Evolutionary conservation across 2,329 filamentous ascomycete genomes (phyloP).

Genomic region (Pseudopithomyces maydicus): DNA sequence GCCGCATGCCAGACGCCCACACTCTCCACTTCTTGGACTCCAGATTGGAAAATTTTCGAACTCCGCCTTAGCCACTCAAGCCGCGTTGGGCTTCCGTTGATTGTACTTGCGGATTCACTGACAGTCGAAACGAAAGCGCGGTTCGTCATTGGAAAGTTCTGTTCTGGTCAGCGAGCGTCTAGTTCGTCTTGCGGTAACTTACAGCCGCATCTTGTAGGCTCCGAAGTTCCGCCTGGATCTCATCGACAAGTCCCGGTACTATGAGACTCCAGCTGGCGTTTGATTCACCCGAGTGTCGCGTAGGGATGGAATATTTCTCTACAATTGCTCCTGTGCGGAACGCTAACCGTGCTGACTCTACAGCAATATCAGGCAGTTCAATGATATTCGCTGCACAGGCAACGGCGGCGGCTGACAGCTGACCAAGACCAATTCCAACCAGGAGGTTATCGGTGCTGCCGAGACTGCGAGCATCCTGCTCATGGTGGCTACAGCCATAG

Average conservation of each 20-base stretch:
- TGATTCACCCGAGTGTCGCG: not conserved
- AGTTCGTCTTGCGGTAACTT: not conserved
- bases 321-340: conserved; percentile 8
- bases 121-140: conserved; percentile 5
- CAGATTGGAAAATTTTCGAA: conserved; percentile 2
- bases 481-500: conserved; percentile 1
- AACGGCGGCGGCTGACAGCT: conserved; percentile 6
- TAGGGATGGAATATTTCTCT: conserved; percentile 4
- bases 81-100: conserved; percentile 9
- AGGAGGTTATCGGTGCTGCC: not conserved
- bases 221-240: not conserved
- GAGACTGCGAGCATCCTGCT: not conserved
- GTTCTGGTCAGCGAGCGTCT: not conserved
- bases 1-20: conserved; percentile 4
- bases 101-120: conserved; percentile 7
- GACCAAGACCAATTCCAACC: conserved; percentile 6
- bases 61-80: conserved; percentile 10
- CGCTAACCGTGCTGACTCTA: conserved; percentile 6
- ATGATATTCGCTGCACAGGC: conserved; percentile 8
- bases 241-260: not conserved
- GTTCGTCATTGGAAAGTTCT: conserved; percentile 5
- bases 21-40: not conserved
- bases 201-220: conserved; percentile 4
- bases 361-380: conserved; percentile 7
- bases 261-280: conserved; percentile 3